These are phyloP conservation scores for Borovskyia barvae DNA, from an alignment of 208 protist species.

Conservation along the genomic window DNA sequence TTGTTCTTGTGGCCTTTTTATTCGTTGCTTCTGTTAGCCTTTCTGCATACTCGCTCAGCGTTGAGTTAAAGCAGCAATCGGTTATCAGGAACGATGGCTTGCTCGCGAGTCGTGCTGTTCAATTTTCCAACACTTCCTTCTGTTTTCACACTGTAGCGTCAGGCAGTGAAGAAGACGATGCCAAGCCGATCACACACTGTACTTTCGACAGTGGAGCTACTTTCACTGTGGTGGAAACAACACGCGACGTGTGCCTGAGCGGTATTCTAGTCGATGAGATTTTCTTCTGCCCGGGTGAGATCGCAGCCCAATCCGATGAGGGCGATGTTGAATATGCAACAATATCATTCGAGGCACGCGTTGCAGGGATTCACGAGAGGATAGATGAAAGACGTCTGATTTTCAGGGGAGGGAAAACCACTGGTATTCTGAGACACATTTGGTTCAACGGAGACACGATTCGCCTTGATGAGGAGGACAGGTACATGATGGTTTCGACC, in stretches of 20 bases:
- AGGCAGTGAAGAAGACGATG: conserved; percentile 1
- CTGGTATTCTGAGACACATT: conserved; percentile 27
- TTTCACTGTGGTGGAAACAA: conserved; percentile 26
- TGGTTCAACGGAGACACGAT: conserved; percentile 48
- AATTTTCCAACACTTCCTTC: conserved; percentile 36
- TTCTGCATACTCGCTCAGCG: conserved; percentile 20
- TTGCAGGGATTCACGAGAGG: conserved; percentile 1
- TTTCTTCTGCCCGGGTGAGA: conserved; percentile 46
- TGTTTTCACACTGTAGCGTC: conserved; percentile 24
- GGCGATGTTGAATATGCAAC: conserved; percentile 15
- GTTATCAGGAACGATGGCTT: background rate
- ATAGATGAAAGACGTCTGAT: conserved; percentile 13
- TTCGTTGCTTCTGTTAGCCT: background rate
- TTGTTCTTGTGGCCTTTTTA: conserved; percentile 7
- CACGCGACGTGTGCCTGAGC: conserved; percentile 42
- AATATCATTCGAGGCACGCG: conserved; percentile 1
- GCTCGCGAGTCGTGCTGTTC: conserved; percentile 19
- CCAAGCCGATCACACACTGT: conserved; percentile 17
- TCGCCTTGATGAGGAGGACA: conserved; percentile 28
- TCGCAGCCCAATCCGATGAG: conserved; percentile 13
- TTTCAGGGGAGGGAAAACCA: conserved; percentile 17
- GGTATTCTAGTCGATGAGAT: conserved; percentile 44
- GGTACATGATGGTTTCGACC: conserved; percentile 49
- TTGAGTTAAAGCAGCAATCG: conserved; percentile 5
- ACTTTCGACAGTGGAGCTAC: conserved; percentile 51